Evolutionary conservation across 495 filamentous ascomycete species (phyloP).

Genomic region (Xylaria nigripes): DNA sequence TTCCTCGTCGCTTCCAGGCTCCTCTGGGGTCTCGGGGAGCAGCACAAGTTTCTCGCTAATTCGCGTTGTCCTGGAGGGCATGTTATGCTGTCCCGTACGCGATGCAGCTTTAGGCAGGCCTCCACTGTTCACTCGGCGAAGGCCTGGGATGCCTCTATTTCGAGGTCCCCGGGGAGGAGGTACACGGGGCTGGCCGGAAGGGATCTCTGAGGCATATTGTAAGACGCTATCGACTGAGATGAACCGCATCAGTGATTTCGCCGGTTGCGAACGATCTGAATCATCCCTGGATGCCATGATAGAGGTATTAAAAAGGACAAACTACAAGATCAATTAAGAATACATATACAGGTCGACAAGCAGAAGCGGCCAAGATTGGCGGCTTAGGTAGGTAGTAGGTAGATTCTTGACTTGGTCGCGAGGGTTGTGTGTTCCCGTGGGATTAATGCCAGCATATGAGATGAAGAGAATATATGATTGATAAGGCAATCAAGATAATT

Average conservation of each 20-base stretch:
- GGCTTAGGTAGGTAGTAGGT: background rate
- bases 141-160: constrained; percentile 32
- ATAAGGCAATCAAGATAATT: no score
- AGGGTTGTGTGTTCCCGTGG: background rate
- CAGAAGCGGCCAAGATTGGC: background rate
- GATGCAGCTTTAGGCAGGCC: constrained; percentile 36
- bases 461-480: no score
- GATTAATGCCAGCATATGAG: background rate
- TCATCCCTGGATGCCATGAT: constrained; percentile 19
- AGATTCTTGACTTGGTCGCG: background rate
- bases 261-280: constrained; percentile 20
- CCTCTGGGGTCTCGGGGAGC: constrained; percentile 74
- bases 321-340: background rate
- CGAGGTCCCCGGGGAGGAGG: constrained; percentile 45
- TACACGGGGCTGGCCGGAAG: constrained; percentile 81
- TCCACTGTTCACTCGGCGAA: constrained; percentile 33
- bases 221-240: constrained; percentile 96
- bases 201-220: constrained; percentile 88
- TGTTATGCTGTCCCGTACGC: constrained; percentile 56
- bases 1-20: constrained; percentile 46
- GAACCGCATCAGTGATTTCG: constrained; percentile 55
- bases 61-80: constrained; percentile 83
- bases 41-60: constrained; percentile 91
- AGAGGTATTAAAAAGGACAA: background rate
- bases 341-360: background rate